Evolutionary conservation across 768 basidiomycete genomes (phyloP).

Genomic region (Mrakia hoshinonis): DNA sequence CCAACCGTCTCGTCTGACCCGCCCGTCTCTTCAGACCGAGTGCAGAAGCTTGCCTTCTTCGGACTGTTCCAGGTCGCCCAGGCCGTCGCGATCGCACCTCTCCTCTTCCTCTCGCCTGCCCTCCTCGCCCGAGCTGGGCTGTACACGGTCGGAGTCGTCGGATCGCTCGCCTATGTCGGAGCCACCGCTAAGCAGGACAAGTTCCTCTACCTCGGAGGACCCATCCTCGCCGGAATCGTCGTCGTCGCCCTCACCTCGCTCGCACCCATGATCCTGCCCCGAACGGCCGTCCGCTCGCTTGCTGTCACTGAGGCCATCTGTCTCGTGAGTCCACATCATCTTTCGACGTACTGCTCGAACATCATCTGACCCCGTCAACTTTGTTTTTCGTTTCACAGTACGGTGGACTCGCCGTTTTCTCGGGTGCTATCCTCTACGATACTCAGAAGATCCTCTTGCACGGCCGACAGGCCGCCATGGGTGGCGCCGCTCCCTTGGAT

Average conservation of each 20-base stretch:
- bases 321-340: conserved; percentile 61
- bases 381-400: conserved; percentile 42
- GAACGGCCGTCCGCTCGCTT: conserved; percentile 61
- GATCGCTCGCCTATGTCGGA: conserved; percentile 74
- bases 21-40: too few species aligned
- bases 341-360: conserved; percentile 78
- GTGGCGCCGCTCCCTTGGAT: conserved; percentile 54
- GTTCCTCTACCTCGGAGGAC: conserved; percentile 80
- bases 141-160: conserved; percentile 75
- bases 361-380: conserved; percentile 34
- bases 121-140: conserved; percentile 72
- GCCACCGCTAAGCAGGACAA: conserved; percentile 79
- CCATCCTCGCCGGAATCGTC: conserved; percentile 77
- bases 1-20: too few species aligned
- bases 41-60: conserved; percentile 28
- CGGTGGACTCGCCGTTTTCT: conserved; percentile 78
- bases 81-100: conserved; percentile 72
- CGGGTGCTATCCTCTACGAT: conserved; percentile 76
- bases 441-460: conserved; percentile 73
- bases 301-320: conserved; percentile 68
- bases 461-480: conserved; percentile 63
- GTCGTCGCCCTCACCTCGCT: conserved; percentile 79
- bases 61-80: conserved; percentile 71
- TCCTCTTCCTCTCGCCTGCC: conserved; percentile 82
- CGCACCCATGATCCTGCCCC: conserved; percentile 80